A percentile compares a stretch with the other conserved stretches of the same genome.
Conservation (phyloP, 352 stramenopile genomes). For the Pythium apleroticum region DNA sequence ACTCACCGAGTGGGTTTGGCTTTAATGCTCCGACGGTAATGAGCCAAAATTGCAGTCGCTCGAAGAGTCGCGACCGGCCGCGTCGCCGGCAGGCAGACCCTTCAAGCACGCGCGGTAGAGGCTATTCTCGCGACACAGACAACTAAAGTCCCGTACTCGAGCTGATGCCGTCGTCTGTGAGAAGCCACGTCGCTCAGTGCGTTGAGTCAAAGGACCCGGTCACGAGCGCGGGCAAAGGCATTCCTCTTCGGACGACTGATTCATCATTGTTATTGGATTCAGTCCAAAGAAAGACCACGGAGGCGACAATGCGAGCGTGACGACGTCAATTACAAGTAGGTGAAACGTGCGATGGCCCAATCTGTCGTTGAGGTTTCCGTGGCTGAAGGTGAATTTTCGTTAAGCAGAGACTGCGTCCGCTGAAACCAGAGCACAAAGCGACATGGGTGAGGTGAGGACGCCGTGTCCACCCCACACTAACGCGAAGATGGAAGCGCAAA, state of each 20-base stretch:
- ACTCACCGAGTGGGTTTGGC: background rate
- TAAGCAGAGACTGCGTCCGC: background rate
- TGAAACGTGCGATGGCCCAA: background rate
- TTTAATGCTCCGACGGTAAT: background rate
- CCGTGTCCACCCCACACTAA: background rate
- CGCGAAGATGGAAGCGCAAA: background rate
- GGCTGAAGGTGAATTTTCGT: background rate
- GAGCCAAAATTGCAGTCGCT: background rate
- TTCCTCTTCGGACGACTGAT: too few species aligned
- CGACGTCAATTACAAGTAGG: background rate
- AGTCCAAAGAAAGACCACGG: background rate
- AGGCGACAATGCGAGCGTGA: background rate
- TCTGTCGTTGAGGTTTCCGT: background rate
- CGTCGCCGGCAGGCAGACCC: background rate
- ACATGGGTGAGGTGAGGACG: background rate
- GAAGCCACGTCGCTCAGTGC: background rate
- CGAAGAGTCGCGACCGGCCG: conserved; percentile 8
- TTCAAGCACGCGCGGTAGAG: background rate
- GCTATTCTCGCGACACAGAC: background rate
- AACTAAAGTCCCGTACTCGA: background rate
- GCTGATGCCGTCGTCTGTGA: background rate
- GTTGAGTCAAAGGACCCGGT: too few species aligned
- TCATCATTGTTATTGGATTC: too few species aligned
- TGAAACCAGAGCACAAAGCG: background rate
- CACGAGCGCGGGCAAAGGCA: too few species aligned